phyloP scores from a whole-genome alignment of 2,329 filamentous ascomycete genomes.

The Epichloe elymi region DNA sequence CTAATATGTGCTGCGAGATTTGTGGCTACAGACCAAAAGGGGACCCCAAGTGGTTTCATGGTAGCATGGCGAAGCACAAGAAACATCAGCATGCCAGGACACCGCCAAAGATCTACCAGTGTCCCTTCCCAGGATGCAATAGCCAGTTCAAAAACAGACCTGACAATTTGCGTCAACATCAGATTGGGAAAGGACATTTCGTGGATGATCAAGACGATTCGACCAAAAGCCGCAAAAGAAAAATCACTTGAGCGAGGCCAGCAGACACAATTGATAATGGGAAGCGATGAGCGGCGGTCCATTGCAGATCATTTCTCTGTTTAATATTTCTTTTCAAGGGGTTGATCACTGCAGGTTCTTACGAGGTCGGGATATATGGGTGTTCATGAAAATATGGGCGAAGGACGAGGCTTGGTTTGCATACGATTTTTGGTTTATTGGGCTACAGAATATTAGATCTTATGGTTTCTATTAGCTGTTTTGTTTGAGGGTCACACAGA shows the following conservation, averaged over 20 bases:
- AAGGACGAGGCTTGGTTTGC: too few species aligned
- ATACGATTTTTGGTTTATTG: too few species aligned
- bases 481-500: too few species aligned
- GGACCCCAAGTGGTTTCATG: conserved; percentile 44
- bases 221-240: conserved; percentile 28
- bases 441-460: too few species aligned
- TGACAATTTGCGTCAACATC: conserved; percentile 43
- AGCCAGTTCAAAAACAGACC: conserved; percentile 42
- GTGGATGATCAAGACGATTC: conserved; percentile 28
- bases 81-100: conserved; percentile 32
- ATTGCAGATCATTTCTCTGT: neutral
- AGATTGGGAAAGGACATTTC: conserved; percentile 42
- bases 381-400: too few species aligned
- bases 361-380: too few species aligned
- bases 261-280: neutral
- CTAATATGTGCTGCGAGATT: conserved; percentile 33
- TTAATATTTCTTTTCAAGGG: too few species aligned
- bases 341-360: too few species aligned
- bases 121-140: conserved; percentile 38
- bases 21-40: conserved; percentile 44
- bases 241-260: conserved; percentile 22
- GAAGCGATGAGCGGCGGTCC: neutral
- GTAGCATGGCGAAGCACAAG: conserved; percentile 44
- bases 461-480: too few species aligned
- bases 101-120: conserved; percentile 35